phyloP scores from a whole-genome alignment of 169 alveolate species.

The Cryptosporidium meleagridis region DNA sequence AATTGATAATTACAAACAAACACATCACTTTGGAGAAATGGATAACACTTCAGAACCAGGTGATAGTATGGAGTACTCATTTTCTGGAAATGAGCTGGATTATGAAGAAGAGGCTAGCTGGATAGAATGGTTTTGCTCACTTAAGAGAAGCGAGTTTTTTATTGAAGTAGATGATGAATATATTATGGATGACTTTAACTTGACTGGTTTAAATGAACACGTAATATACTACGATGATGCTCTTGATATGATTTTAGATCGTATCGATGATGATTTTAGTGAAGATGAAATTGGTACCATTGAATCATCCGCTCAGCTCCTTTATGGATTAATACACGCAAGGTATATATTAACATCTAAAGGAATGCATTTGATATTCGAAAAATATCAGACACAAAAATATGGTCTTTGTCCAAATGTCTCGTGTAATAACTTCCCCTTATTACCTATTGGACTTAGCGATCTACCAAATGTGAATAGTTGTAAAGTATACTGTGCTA shows the following conservation, averaged over 20 bases:
- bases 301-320: conserved; percentile 86
- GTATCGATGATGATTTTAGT: conserved; percentile 85
- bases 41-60: conserved; percentile 68
- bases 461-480: conserved; percentile 88
- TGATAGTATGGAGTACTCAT: conserved; percentile 69
- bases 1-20: not conserved
- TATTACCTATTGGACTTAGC: conserved; percentile 91
- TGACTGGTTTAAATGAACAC: conserved; percentile 87
- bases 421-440: conserved; percentile 87
- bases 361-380: conserved; percentile 90
- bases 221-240: conserved; percentile 88
- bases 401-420: conserved; percentile 91
- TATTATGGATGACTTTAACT: conserved; percentile 92
- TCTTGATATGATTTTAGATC: conserved; percentile 87
- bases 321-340: conserved; percentile 92
- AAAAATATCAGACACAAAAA: conserved; percentile 86
- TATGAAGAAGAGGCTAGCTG: conserved; percentile 88
- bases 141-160: conserved; percentile 93
- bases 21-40: not conserved
- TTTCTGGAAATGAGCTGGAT: conserved; percentile 73
- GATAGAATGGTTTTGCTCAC: conserved; percentile 95
- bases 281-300: conserved; percentile 86
- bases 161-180: conserved; percentile 94
- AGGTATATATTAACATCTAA: conserved; percentile 89
- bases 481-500: conserved; percentile 92